Evolutionary conservation across 139 green algal genomes (phyloP).

Genomic region (Haematococcus lacustris): DNA sequence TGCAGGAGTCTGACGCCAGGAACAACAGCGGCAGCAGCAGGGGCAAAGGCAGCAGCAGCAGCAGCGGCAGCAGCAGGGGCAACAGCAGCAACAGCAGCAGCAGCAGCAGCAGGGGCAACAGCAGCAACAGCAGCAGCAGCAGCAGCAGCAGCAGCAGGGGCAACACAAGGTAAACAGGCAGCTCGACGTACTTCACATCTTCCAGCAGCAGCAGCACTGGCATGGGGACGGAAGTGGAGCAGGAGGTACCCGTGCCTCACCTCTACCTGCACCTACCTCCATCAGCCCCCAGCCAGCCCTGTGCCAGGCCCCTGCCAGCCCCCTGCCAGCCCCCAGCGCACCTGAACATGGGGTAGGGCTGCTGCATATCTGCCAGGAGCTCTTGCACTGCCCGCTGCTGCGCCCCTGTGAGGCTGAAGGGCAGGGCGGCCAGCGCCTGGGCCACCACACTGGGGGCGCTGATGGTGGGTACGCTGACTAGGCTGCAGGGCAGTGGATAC

Average conservation of each 20-base stretch:
- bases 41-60: not conserved
- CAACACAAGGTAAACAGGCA: not conserved
- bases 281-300: no score
- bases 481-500: not conserved
- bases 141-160: not conserved
- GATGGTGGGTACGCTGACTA: not conserved
- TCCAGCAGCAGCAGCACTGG: not conserved
- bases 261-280: not conserved
- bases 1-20: constrained; percentile 75
- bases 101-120: not conserved
- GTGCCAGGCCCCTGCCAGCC: no score
- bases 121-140: not conserved
- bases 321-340: not conserved
- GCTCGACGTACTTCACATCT: not conserved
- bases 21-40: no score
- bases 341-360: constrained; percentile 19
- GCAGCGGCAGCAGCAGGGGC: not conserved
- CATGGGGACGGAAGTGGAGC: no score
- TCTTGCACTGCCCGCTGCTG: constrained; percentile 12
- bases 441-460: not conserved
- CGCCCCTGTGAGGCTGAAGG: not conserved
- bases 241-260: not conserved
- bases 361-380: constrained; percentile 32
- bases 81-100: not conserved
- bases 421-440: not conserved